A percentile compares a stretch with the other conserved stretches of the same genome.
Conservation (phyloP, 164 flowering plant genomes). For the Liquidambar formosana region DNA sequence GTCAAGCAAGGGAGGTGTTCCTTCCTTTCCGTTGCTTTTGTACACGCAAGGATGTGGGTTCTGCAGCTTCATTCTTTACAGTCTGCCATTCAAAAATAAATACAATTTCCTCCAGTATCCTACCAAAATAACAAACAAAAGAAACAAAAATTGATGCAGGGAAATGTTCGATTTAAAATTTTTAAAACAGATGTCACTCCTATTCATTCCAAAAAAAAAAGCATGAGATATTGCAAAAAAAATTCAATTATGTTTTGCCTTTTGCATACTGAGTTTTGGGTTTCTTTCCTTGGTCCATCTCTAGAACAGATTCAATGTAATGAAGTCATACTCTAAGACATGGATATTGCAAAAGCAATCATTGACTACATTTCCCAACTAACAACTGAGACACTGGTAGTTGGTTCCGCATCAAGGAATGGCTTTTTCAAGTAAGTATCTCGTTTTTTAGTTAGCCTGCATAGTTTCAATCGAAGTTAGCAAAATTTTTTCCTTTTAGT, state of each 20-base stretch:
- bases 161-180: too few relatives aligned
- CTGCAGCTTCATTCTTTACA: not conserved
- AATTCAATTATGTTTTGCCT: too few relatives aligned
- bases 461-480: too few relatives aligned
- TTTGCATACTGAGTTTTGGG: not conserved
- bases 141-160: too few relatives aligned
- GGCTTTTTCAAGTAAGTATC: constrained; percentile 36
- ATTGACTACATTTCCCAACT: constrained; percentile 26
- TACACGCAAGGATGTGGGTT: constrained; percentile 47
- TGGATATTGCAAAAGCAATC: constrained; percentile 42
- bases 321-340: constrained; percentile 41
- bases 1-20: constrained; percentile 37
- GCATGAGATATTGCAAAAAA: too few relatives aligned
- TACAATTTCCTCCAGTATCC: not conserved
- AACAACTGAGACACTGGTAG: constrained; percentile 32
- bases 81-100: not conserved
- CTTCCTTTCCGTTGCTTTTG: constrained; percentile 61
- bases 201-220: not conserved
- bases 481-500: too few relatives aligned
- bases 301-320: constrained; percentile 40
- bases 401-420: constrained; percentile 41
- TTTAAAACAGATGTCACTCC: not conserved
- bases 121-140: too few relatives aligned
- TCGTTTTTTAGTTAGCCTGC: too few relatives aligned
- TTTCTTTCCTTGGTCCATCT: not conserved